Conservation (phyloP, 2,329 filamentous ascomycete species). For the Penicillium griseofulvum region DNA sequence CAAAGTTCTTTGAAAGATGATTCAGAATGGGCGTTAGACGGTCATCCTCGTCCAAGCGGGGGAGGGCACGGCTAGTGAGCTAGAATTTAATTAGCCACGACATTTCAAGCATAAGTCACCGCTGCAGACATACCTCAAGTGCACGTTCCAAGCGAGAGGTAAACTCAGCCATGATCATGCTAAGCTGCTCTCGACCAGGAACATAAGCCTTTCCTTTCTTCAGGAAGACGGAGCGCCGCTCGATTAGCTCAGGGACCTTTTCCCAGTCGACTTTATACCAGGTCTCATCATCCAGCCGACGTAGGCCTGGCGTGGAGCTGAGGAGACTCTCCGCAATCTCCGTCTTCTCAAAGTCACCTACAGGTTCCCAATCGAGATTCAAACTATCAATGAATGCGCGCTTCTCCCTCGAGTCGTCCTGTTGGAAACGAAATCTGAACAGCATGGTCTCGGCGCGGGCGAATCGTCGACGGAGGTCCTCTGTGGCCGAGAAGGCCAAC, state of each 20-base stretch:
- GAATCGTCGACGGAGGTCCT: conserved; percentile 85
- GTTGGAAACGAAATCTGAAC: conserved; percentile 76
- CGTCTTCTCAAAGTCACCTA: conserved; percentile 76
- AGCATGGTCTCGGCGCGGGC: conserved; percentile 82
- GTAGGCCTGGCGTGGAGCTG: conserved; percentile 53
- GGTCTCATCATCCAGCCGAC: conserved; percentile 67
- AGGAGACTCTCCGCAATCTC: conserved; percentile 62
- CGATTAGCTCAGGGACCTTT: conserved; percentile 84
- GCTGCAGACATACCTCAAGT: conserved; percentile 64
- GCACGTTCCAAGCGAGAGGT: conserved; percentile 73
- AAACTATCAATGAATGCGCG: conserved; percentile 72
- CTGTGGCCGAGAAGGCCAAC: conserved; percentile 85
- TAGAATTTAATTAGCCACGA: conserved; percentile 37
- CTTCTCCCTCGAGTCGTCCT: conserved; percentile 72
- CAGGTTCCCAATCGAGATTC: conserved; percentile 79
- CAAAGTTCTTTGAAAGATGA: conserved; percentile 93
- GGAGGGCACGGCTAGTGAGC: conserved; percentile 86
- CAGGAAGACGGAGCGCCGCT: conserved; percentile 72
- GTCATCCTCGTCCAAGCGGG: conserved; percentile 93
- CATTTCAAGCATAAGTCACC: conserved; percentile 5
- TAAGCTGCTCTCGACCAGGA: conserved; percentile 78
- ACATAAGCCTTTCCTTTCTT: conserved; percentile 86
- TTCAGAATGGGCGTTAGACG: conserved; percentile 72
- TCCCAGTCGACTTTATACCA: conserved; percentile 99
- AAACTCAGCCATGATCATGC: conserved; percentile 87